Evolutionary conservation across 805 yeast genomes (phyloP), one percentile per base, ranked within the genome.

Genomic region (Zygoascus ofunaensis): DNA sequence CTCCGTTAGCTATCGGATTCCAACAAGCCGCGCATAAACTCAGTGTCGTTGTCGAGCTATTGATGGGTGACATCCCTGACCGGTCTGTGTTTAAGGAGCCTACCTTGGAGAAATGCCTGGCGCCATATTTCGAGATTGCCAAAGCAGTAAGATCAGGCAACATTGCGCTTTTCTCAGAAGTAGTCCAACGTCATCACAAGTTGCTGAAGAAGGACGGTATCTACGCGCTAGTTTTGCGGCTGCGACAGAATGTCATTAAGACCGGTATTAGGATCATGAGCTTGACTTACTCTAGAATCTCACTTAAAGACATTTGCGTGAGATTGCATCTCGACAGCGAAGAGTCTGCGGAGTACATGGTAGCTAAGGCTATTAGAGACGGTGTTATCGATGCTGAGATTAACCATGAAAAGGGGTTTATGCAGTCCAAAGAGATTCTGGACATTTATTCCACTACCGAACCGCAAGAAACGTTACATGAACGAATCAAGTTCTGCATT

Each of bases 51-150:
- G 85, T 92, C 55, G 96, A 92, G 66, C 71, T 92, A 58, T 76
- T 92, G 56, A 89, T 90, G 77, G 98, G 99, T 47, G 98, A 92
- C 56, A 82, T 92, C 53, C 98, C 98, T 15, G 95, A 87, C 56
- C 71, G 94, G 52, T 73, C 87, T 40, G 75, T 77, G 32, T 92
- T 92, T 71, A 76, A 77, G 54, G 82, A 84, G 57, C 66, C 76
- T 14, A 66, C 69, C 38, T 66, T 79, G 56, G 78, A 76, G 51
- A 70, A 71, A 41, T 72, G 83, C 3, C 71, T 87, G 48, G 73
- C 70, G 49, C 95, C 97, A 26, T 92, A 92, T 61, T 79, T 84
- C 53, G 82, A 80, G 47, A 82, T 92, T 37, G 82, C 95, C 17
- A 80, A 83, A 56, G 95, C 97, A 17, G 98, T 92, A 17, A 82